These are phyloP conservation scores for Pseudomassariella vexata DNA, from an alignment of 2,329 filamentous ascomycete species.

Conservation along the genomic window DNA sequence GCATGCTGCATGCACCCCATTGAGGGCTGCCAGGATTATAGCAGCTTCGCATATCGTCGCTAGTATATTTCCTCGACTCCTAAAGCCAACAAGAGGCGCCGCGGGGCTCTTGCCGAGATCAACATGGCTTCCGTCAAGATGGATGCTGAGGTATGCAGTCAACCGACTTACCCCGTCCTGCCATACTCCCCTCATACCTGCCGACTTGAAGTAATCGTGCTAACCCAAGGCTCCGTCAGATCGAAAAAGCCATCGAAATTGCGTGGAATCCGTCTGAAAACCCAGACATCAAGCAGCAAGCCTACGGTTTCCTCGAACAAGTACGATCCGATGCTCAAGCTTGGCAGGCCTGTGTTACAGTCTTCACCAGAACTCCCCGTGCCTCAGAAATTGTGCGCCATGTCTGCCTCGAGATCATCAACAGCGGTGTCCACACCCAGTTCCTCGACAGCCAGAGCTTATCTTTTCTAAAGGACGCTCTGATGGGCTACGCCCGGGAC, in stretches of 20 bases:
- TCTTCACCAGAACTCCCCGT: conserved; percentile 76
- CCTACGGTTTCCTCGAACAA: conserved; percentile 73
- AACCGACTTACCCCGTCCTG: too few relatives aligned
- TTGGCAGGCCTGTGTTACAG: conserved; percentile 82
- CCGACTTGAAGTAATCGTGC: conserved; percentile 3
- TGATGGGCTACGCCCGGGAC: conserved; percentile 75
- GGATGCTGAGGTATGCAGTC: too few relatives aligned
- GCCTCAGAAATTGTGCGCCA: conserved; percentile 80
- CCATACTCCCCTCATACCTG: too few relatives aligned
- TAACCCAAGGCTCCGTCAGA: too few relatives aligned
- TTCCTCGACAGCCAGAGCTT: conserved; percentile 69
- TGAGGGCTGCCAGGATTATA: conserved; percentile 36
- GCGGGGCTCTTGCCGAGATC: conserved; percentile 3
- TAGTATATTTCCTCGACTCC: too few relatives aligned
- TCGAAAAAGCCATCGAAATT: conserved; percentile 93
- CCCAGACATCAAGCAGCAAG: conserved; percentile 70
- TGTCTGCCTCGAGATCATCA: conserved; percentile 87
- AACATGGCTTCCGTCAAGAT: conserved; percentile 5
- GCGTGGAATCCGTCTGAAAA: conserved; percentile 78
- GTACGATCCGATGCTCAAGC: conserved; percentile 76
- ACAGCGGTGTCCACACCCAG: conserved; percentile 80
- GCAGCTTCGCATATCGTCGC: conserved; percentile 27
- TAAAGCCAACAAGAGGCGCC: background rate
- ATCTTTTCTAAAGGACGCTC: conserved; percentile 68
- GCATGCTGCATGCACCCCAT: conserved; percentile 35